Conservation (phyloP, 768 basidiomycete species). For the Suillus brevipes region DNA sequence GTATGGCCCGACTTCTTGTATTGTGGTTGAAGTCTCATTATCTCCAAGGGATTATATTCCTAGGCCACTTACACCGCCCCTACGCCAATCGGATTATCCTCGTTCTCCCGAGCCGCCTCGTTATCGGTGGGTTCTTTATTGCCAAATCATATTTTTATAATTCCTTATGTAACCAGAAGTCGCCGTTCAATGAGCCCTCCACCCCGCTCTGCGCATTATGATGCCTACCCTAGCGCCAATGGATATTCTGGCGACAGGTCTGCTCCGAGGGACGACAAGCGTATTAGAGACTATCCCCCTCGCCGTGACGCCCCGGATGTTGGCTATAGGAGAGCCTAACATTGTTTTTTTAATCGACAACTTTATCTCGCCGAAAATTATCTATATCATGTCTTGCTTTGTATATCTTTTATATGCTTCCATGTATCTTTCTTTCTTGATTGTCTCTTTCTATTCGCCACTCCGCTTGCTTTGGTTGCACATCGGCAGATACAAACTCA, state of each 20-base stretch:
- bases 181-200: conserved; percentile 74
- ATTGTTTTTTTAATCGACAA: conserved; percentile 10
- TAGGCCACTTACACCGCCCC: conserved; percentile 52
- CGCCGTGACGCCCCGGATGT: conserved; percentile 35
- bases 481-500: background rate
- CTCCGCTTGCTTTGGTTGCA: background rate
- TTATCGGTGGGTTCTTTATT: conserved; percentile 36
- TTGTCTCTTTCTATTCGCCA: background rate
- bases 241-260: conserved; percentile 51
- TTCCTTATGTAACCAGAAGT: conserved; percentile 33
- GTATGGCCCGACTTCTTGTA: conserved; percentile 38
- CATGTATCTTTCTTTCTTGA: background rate
- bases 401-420: background rate
- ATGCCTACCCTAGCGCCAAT: conserved; percentile 45
- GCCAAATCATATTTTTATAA: conserved; percentile 4
- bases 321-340: conserved; percentile 31
- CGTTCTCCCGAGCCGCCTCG: conserved; percentile 45
- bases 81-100: conserved; percentile 52
- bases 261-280: conserved; percentile 34
- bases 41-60: conserved; percentile 55
- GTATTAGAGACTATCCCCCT: conserved; percentile 41
- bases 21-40: conserved; percentile 6
- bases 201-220: conserved; percentile 52
- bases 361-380: background rate
- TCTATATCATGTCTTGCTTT: background rate